Percentiles rank a stretch among this genome's conserved stretches.
These are phyloP conservation scores for Prunus davidiana DNA, from an alignment of 306 rosid species.

Conservation along the genomic window DNA sequence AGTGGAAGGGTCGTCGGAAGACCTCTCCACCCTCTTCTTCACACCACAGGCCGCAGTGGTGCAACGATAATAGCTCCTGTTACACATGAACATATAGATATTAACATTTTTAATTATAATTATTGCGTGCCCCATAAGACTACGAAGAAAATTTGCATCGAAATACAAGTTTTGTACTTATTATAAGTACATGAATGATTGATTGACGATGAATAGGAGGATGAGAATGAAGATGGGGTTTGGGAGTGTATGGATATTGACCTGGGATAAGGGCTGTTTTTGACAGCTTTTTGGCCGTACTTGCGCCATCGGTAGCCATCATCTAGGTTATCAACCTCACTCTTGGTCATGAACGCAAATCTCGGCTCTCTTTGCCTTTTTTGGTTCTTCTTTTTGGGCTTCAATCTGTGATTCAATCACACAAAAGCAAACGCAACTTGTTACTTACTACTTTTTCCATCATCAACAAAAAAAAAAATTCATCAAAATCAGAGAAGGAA, in stretches of 20 bases:
- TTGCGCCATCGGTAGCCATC: slow-evolving; percentile 95
- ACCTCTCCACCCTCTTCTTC: slow-evolving; percentile 91
- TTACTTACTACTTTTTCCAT: background rate
- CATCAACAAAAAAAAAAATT: too few relatives aligned
- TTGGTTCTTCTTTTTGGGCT: slow-evolving; percentile 71
- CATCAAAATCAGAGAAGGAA: slow-evolving; percentile 1
- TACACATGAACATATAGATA: background rate
- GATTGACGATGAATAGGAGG: background rate
- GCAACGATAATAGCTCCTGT: slow-evolving; percentile 96
- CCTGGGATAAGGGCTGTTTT: slow-evolving; percentile 98
- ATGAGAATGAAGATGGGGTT: background rate
- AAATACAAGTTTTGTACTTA: background rate
- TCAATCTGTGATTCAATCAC: slow-evolving; percentile 41
- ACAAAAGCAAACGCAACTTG: background rate
- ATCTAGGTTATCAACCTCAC: slow-evolving; percentile 81
- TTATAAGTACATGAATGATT: background rate
- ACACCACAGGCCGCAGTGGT: slow-evolving; percentile 67
- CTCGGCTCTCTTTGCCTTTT: slow-evolving; percentile 67
- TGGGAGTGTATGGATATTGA: background rate
- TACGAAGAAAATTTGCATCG: background rate
- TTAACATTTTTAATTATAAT: background rate
- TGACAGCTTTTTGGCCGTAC: slow-evolving; percentile 95
- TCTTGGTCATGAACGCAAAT: slow-evolving; percentile 85
- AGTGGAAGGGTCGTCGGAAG: slow-evolving; percentile 49
- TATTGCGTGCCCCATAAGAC: slow-evolving; percentile 17